Percentiles rank a stretch among this genome's conserved stretches.
These are phyloP conservation scores for Blastobotrys parvus DNA, from an alignment of 805 yeast genomes.

Conservation along the genomic window DNA sequence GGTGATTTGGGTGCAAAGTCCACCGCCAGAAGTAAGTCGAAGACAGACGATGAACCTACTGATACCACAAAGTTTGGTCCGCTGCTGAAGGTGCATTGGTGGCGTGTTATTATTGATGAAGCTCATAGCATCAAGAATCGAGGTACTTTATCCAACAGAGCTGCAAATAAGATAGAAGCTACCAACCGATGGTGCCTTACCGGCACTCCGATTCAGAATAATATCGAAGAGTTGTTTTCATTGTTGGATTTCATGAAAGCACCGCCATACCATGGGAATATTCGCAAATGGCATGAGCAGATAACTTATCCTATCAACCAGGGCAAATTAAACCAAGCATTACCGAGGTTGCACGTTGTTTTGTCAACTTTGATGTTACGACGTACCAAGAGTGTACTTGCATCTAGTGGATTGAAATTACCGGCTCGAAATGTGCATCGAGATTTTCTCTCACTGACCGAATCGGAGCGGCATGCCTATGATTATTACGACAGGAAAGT, in stretches of 20 bases:
- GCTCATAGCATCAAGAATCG: constrained; percentile 54
- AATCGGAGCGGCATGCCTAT: constrained; percentile 25
- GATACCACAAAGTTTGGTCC: constrained; percentile 21
- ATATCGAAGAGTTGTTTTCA: constrained; percentile 44
- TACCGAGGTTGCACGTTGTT: constrained; percentile 22
- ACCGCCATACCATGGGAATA: constrained; percentile 20
- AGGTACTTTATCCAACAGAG: constrained; percentile 38
- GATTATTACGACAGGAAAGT: constrained; percentile 18
- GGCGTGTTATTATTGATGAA: constrained; percentile 55
- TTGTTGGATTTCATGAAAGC: constrained; percentile 35
- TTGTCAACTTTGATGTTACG: constrained; percentile 36
- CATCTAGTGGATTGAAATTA: constrained; percentile 15
- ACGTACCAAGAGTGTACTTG: constrained; percentile 36
- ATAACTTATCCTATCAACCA: constrained; percentile 22
- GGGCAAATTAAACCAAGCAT: constrained; percentile 15
- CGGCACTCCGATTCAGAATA: constrained; percentile 60
- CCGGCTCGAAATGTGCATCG: constrained; percentile 20
- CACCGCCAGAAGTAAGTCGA: constrained; percentile 11
- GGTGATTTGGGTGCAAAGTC: constrained; percentile 17
- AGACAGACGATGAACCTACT: constrained; percentile 17
- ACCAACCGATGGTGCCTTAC: constrained; percentile 49
- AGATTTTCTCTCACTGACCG: constrained; percentile 20
- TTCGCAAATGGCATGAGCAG: constrained; percentile 19
- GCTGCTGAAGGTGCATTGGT: constrained; percentile 31
- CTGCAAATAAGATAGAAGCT: constrained; percentile 36